Evolutionary conservation across 139 green algal species (phyloP), one percentile per base, ranked within the genome.

Genomic region (Ettlia oleoabundans): DNA sequence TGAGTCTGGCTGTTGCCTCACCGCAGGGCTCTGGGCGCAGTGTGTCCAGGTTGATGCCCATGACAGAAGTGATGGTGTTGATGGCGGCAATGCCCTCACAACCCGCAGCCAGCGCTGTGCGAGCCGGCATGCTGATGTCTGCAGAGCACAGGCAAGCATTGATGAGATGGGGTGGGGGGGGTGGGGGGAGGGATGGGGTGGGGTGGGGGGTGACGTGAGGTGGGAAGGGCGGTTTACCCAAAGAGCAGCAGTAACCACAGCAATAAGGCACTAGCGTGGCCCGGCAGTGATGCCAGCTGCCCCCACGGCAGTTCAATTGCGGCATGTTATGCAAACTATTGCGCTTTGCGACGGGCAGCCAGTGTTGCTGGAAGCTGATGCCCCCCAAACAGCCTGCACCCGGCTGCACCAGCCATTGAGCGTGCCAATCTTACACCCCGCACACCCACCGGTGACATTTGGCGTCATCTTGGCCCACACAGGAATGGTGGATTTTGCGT

Each of bases 381-480:
- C 47, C 47, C 47, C 47, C 10, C 47, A 10, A 58, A 10, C 47
- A 58, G n/a, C n/a, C n/a, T n/a, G n/a, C 47, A 10, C 10, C 47
- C 47, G 15, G 13, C 10, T 15, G 15, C 47, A 58, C 47, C 10
- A 58, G 13, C 10, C 47, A 58, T 15, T 24, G 13, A 58, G 13
- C 10, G 13, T 24, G 13, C 47, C 47, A 58, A 58, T 58, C 47
- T 15, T 15, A 10, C 13, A 10, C 47, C 47, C 47, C 47, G 15
- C 47, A 58, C 9, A 8, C 70, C 30, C 72, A 79, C 72, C 72
- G 4, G 97, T 99, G 72, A 99, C 93, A 92, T 99, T 99, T 42
- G 96, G 96, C 10, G 96, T 99, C 96, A 99, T 98, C 89, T 99
- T 99, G 78, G 95, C 94, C 96, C 96, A 99, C 51, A 99, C 97